Base-by-base conservation (phyloP, 345 rosid species). In the Odontarrhena argentea region DNA sequence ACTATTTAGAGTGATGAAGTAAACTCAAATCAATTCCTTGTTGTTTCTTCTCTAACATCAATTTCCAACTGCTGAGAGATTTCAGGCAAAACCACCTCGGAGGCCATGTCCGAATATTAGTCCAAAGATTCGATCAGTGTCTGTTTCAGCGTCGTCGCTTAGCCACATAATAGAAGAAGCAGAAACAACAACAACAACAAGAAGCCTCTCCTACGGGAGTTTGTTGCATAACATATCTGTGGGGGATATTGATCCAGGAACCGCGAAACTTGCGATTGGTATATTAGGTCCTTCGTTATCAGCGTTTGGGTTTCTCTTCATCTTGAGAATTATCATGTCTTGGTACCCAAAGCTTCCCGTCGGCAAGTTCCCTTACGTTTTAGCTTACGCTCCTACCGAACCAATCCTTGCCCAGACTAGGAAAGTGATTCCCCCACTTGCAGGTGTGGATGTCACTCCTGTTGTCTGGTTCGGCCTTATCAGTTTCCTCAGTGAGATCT, bases 261-360 rank as follows among this genome's bases (percentile, higher is more conserved):
- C 88, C 0, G 98, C 93, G 0, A 92, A 89, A 80, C 54, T 86
- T 26, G 86, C 86, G 2, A 82, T 89, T 10, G 78, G 88, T 13
- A 65, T 89, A 36, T 67, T 89, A 56, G 91, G 98, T 30, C 96
- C 96, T 0, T 68, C 83, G 14, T 83, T 87, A 65, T 86, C 97
- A 1, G 89, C 82, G 7, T 89, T 93, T 69, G 80, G 77, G 2
- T 90, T 88, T 81, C 77, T 90, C 0, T 93, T 93, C 30, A 77
- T 93, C 6, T 1, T 83, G 78, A 85, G 97, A 54, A 87, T 90
- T 50, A 74, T 93, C 10, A 93, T 93, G 98, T 90, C 97, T 36
- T 93, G 98, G 96, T 93, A 93, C 64, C 98, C 97, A 0, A 90
- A 85, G 74, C 88, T 93, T 66, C 98, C 97, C 0, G 92, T 85